phyloP scores from a whole-genome alignment of 1,284 basidiomycete species.

The Moesziomyces globuligerus region DNA sequence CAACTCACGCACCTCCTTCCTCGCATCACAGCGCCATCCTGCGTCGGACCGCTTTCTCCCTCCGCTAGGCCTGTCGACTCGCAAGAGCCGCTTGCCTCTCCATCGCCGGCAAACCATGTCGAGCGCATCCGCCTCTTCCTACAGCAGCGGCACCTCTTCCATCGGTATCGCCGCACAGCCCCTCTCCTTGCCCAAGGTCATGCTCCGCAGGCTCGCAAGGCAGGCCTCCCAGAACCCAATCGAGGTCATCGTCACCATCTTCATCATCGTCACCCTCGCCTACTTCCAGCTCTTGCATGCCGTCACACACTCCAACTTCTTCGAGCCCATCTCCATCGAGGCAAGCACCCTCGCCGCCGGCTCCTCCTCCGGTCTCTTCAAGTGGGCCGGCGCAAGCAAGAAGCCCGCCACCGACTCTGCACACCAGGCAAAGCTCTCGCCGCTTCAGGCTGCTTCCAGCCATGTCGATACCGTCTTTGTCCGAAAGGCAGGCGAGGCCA shows the following conservation, averaged over 20 bases:
- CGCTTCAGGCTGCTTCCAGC: conserved; percentile 4
- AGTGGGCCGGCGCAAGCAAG: conserved; percentile 29
- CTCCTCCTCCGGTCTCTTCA: conserved; percentile 45
- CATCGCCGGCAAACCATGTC: conserved; percentile 26
- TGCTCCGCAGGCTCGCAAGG: conserved; percentile 46
- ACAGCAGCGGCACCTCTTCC: conserved; percentile 40
- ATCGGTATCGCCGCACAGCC: conserved; percentile 34
- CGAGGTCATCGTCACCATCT: conserved; percentile 88
- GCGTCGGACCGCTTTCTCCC: neutral
- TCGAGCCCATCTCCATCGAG: conserved; percentile 56
- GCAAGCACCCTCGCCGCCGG: conserved; percentile 49
- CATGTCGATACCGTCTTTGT: conserved; percentile 40
- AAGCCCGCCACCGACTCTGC: conserved; percentile 6
- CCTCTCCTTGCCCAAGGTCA: conserved; percentile 47
- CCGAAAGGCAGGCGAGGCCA: conserved; percentile 37
- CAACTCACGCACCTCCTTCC: too few species aligned
- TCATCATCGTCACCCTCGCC: conserved; percentile 84
- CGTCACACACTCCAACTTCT: conserved; percentile 75
- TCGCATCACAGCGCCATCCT: neutral
- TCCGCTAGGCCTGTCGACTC: neutral
- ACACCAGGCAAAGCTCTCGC: neutral
- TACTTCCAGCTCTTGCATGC: conserved; percentile 90
- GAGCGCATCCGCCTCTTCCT: conserved; percentile 33
- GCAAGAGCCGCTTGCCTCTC: conserved; percentile 3
- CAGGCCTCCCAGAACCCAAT: conserved; percentile 69